These are phyloP conservation scores for Oryza rufipogon DNA, from an alignment of 176 grass and related monocot species.

Conservation along the genomic window DNA sequence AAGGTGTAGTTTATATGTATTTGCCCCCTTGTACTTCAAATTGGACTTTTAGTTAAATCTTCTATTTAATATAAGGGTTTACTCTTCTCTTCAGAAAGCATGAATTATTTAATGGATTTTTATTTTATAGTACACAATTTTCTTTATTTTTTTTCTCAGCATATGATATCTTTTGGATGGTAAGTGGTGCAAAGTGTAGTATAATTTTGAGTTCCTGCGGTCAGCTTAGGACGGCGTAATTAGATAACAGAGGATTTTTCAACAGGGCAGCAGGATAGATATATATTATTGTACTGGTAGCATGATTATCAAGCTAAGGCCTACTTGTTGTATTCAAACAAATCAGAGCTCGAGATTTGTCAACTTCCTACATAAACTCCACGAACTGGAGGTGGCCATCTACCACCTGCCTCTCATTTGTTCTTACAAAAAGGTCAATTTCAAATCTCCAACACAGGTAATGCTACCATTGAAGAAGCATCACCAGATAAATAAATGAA, in stretches of 20 bases:
- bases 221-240: neutral
- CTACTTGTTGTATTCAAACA: slow-evolving; percentile 18
- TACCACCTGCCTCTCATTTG: neutral
- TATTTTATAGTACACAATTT: neutral
- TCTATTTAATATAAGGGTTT: neutral
- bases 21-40: neutral
- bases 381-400: slow-evolving; percentile 9
- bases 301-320: slow-evolving; percentile 17
- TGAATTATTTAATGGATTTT: neutral
- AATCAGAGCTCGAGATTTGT: slow-evolving; percentile 44
- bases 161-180: slow-evolving; percentile 5
- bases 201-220: neutral
- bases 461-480: neutral
- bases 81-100: neutral
- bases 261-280: neutral
- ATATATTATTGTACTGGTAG: slow-evolving; percentile 18
- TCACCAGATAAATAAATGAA: neutral
- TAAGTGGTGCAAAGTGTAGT: neutral
- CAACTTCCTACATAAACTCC: slow-evolving; percentile 27
- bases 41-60: neutral
- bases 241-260: neutral
- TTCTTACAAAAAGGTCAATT: neutral
- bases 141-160: neutral
- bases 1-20: neutral
- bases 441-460: neutral